A percentile compares a stretch with the other conserved stretches of the same genome.
Evolutionary conservation across 192 early-diverging fungal species (phyloP).

Genomic region (Phlyctochytrium arcticum): DNA sequence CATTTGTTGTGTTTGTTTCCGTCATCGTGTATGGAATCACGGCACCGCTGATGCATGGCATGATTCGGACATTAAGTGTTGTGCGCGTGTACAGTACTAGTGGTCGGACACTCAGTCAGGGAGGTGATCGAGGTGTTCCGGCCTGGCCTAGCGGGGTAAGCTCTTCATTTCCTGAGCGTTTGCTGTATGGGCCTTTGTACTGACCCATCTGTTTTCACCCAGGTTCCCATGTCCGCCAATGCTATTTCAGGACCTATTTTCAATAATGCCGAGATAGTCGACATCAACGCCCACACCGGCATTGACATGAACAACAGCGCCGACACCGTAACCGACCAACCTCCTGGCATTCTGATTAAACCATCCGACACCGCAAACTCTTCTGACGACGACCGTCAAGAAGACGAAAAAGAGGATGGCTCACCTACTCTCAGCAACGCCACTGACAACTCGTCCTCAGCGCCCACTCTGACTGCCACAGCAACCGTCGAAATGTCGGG

Average conservation of each 20-base stretch:
- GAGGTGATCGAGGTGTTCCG: background rate
- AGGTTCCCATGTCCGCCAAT: constrained; percentile 5
- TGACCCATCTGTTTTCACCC: background rate
- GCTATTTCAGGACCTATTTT: constrained; percentile 13
- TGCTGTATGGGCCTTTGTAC: background rate
- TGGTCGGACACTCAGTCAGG: constrained; percentile 8
- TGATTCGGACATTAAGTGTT: constrained; percentile 12
- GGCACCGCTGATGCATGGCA: constrained; percentile 61
- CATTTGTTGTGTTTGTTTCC: constrained; percentile 65
- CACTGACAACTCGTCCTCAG: too few species aligned
- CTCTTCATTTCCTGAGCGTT: background rate
- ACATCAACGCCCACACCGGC: background rate
- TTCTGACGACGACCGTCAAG: too few species aligned
- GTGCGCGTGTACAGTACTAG: constrained; percentile 13
- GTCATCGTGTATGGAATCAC: constrained; percentile 80
- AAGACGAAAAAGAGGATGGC: too few species aligned
- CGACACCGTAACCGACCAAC: background rate
- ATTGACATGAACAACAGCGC: background rate
- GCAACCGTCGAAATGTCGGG: too few species aligned
- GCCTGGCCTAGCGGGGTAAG: constrained; percentile 3
- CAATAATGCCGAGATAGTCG: background rate
- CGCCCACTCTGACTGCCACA: too few species aligned
- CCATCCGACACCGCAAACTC: background rate
- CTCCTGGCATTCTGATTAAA: background rate
- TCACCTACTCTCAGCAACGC: too few species aligned